These are phyloP conservation scores for Xylaria flabelliformis DNA, from an alignment of 495 filamentous ascomycete species.

Conservation along the genomic window DNA sequence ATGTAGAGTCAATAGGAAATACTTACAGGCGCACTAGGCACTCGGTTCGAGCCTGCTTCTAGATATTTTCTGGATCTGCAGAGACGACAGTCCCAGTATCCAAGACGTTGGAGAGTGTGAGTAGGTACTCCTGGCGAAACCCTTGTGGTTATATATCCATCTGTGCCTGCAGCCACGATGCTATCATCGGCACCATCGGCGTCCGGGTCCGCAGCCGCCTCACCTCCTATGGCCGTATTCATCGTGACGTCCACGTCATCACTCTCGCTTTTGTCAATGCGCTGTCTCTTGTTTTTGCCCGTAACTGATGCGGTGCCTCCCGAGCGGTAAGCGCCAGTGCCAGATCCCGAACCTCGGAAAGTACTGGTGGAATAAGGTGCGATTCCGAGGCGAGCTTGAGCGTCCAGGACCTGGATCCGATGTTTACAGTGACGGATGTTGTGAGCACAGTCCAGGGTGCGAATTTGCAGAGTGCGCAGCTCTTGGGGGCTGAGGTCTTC, in stretches of 20 bases:
- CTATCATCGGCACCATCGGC: constrained; percentile 16
- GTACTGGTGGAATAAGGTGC: constrained; percentile 10
- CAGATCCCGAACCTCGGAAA: not conserved
- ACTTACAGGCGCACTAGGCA: constrained; percentile 52
- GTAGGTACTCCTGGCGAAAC: constrained; percentile 24
- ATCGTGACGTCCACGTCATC: constrained; percentile 10
- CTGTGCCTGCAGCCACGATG: constrained; percentile 2
- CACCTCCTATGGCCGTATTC: not conserved
- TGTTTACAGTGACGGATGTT: constrained; percentile 52
- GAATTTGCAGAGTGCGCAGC: constrained; percentile 47
- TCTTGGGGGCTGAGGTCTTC: constrained; percentile 51
- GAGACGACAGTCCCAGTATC: constrained; percentile 54
- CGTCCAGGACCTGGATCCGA: constrained; percentile 44
- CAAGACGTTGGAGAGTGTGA: constrained; percentile 45
- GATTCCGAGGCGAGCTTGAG: constrained; percentile 26
- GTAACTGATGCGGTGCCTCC: constrained; percentile 4
- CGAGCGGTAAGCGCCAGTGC: constrained; percentile 19
- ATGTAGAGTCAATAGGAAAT: not conserved
- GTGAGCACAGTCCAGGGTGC: constrained; percentile 48
- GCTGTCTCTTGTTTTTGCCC: constrained; percentile 28
- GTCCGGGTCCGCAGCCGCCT: constrained; percentile 3
- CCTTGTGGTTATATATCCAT: not conserved
- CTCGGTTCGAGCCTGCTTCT: constrained; percentile 44
- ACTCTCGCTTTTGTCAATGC: constrained; percentile 28
- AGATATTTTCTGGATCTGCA: constrained; percentile 50